Base-by-base conservation (phyloP, 2,329 filamentous ascomycete genomes). In the Fusarium subglutinans region DNA sequence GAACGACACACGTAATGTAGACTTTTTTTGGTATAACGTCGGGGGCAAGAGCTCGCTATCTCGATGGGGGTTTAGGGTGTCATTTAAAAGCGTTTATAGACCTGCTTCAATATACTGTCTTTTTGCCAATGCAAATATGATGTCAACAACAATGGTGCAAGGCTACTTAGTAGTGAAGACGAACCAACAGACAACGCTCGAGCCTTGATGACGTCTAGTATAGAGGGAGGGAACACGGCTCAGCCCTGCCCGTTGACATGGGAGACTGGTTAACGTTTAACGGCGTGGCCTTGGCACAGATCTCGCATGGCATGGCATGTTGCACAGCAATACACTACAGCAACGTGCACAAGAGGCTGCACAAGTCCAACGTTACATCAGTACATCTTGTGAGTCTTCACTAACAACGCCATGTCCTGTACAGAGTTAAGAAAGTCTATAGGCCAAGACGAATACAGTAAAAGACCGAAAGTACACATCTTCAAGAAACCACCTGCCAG, bases 81-180 rank as follows among this genome's bases (percentile, higher is more conserved):
- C 63, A 61, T 74, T 74, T 74, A 72, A 74, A 74, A 72, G 71
- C 71, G 71, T 71, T 61, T 68, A 74, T 74, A 74, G 71, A 73
- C 43, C 55, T 72, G 71, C 24, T 64, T 72, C 50, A 67, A 63
- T 69, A 71, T 18, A 66, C 45, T 56, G 61, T 47, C 44, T n/a
- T 50, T 18, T 45, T 55, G 54, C 51, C 45, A 35, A 26, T 66
- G n/a, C 30, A n/a, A 30, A 38, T n/a, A 41, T 35, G 5, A 28
- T 38, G n/a, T 26, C 43, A 37, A 35, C 15, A n/a, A 28, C 30
- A 4, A 28, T 28, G 26, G 44, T 43, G 13, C 18, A 12, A 20
- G 41, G 20, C 18, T 30, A 17, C 22, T 15, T 30, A 41, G 26
- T 33, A 53, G 38, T 63, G 55, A 55, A 15, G n/a, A 47, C 18